A percentile compares a stretch with the other conserved stretches of the same genome.
Evolutionary conservation across 2,329 filamentous ascomycete genomes (phyloP).

Genomic region (Trichoderma sp.): DNA sequence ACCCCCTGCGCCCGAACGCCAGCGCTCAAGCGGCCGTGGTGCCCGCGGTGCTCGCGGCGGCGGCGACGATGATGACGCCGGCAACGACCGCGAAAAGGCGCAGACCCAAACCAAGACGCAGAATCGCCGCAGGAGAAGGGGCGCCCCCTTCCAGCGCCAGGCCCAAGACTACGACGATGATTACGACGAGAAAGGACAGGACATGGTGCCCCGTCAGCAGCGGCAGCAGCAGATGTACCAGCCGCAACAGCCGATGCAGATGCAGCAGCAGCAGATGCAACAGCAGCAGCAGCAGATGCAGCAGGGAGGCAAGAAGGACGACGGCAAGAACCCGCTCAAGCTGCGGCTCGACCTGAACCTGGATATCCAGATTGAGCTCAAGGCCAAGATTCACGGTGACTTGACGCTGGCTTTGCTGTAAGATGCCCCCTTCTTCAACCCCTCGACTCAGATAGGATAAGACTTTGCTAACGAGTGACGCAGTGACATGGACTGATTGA

Average conservation of each 20-base stretch:
- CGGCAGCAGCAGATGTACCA: slow-evolving; percentile 31
- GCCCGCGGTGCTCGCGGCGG: no score
- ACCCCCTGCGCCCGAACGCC: slow-evolving; percentile 16
- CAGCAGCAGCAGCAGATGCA: slow-evolving; percentile 33
- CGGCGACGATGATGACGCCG: no score
- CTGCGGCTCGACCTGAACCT: slow-evolving; percentile 71
- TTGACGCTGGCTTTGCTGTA: slow-evolving; percentile 73
- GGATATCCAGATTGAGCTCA: slow-evolving; percentile 77
- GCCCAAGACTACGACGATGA: slow-evolving; percentile 26
- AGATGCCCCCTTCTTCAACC: not conserved
- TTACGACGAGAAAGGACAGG: slow-evolving; percentile 31
- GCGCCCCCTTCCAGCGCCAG: slow-evolving; percentile 19
- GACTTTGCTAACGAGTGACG: not conserved
- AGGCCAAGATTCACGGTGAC: slow-evolving; percentile 78
- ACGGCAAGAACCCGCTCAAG: slow-evolving; percentile 63
- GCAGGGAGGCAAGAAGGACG: slow-evolving; percentile 33
- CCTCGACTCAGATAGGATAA: not conserved
- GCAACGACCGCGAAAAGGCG: not conserved
- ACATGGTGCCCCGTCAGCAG: slow-evolving; percentile 37
- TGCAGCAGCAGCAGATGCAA: slow-evolving; percentile 31
- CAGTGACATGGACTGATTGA: slow-evolving; percentile 28
- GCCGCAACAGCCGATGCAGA: slow-evolving; percentile 27
- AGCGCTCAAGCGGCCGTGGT: not conserved
- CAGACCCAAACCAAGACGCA: slow-evolving; percentile 14
- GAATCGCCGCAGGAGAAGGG: slow-evolving; percentile 31